Percentiles rank a stretch among this genome's conserved stretches.
Conservation (phyloP, 371 early-diverging fungal genomes). For the Apophysomyces elegans region DNA sequence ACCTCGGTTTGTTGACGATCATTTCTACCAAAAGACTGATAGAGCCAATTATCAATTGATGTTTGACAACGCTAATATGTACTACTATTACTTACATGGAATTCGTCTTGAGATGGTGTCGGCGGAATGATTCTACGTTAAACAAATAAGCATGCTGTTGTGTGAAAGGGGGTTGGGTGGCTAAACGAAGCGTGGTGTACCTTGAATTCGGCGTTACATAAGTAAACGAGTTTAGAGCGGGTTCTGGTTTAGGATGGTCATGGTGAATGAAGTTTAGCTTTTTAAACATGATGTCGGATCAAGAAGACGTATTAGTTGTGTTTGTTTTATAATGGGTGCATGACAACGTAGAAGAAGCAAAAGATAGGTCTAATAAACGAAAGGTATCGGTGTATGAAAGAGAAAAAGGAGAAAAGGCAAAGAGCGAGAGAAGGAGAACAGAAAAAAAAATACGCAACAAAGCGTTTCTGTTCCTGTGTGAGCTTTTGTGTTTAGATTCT, state of each 20-base stretch:
- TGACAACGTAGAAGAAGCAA: conserved; percentile 11
- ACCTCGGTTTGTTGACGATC: conserved; percentile 11
- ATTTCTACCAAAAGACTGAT: conserved; percentile 11
- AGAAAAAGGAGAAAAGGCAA: background rate
- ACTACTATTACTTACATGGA: background rate
- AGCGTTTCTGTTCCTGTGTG: conserved; percentile 1
- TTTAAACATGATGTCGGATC: conserved; percentile 21
- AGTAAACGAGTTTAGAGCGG: conserved; percentile 16
- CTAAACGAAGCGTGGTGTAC: conserved; percentile 1
- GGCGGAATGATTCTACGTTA: conserved; percentile 14
- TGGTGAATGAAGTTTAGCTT: conserved; percentile 16
- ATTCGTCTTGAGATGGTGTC: background rate
- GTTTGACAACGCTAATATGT: background rate
- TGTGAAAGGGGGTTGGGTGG: background rate
- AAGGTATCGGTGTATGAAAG: conserved; percentile 1
- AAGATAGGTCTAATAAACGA: background rate
- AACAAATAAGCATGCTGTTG: background rate
- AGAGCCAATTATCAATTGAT: conserved; percentile 10
- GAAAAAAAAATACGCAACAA: background rate
- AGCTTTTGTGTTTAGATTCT: background rate
- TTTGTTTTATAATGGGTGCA: conserved; percentile 7
- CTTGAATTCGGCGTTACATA: conserved; percentile 25
- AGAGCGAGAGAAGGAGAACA: conserved; percentile 6
- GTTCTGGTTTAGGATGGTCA: conserved; percentile 12
- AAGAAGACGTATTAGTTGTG: background rate